Base-by-base conservation (phyloP, 2,329 filamentous ascomycete species). In the Talaromyces piceae region DNA sequence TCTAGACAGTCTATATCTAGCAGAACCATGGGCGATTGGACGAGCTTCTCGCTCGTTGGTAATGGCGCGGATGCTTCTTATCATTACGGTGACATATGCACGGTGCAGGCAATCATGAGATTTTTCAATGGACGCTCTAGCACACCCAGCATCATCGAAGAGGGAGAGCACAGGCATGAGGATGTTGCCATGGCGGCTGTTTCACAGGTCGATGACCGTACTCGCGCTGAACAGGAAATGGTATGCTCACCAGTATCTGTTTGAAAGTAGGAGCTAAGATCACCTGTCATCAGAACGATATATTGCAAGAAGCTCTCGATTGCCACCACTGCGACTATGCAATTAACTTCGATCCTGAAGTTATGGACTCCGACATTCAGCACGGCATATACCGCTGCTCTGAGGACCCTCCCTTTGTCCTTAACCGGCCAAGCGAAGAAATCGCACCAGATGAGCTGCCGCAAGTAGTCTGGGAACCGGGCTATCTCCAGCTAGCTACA, bases 241-340 rank as follows among this genome's bases (percentile, higher is more conserved):
- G 52, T 54, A 28, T 9, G 49, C 33, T n/a, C n/a, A n/a, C 5
- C 9, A 30, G 13, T 22, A 22, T 12, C 25, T 18, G n/a, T n/a
- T n/a, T n/a, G n/a, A n/a, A n/a, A n/a, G n/a, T n/a, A n/a, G n/a
- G n/a, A n/a, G n/a, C n/a, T n/a, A n/a, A n/a, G n/a, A n/a, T n/a
- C n/a, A n/a, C n/a, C 5, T 11, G 20, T 3, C 20, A 4, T 58
- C 12, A 55, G 61, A 46, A 57, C 49, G 37, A 52, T 49, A 52
- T 61, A 37, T 27, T 61, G 52, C 49, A 54, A 51, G 53, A 55
- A 50, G 48, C 53, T 26, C 51, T 55, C 7, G 41, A 50, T 11
- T 55, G 53, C 25, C n/a, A 18, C 8, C 37, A 49, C 18, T 55
- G 53, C 25, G 52, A 54, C 9, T 30, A 54, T 26, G 47, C 44